These are phyloP conservation scores for Plantago coronopus DNA, from an alignment of 305 asterid genomes.

Conservation along the genomic window DNA sequence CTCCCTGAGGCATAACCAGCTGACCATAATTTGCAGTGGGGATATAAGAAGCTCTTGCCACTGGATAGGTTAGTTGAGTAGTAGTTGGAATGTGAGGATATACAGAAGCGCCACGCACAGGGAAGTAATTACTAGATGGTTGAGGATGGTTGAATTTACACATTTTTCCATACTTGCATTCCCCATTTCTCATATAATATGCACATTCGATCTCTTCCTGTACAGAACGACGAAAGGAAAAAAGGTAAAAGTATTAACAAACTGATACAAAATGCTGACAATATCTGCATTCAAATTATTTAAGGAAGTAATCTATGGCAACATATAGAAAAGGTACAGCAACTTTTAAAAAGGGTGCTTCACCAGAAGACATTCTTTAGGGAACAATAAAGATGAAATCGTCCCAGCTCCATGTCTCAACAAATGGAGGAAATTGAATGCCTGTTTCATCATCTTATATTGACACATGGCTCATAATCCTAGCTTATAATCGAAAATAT, in stretches of 20 bases:
- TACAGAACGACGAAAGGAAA: constrained; percentile 16
- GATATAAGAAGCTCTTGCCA: constrained; percentile 71
- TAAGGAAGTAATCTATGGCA: constrained; percentile 9
- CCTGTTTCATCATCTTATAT: too few species aligned
- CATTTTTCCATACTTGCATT: constrained; percentile 92
- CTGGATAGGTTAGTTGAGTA: constrained; percentile 72
- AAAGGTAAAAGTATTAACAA: constrained; percentile 23
- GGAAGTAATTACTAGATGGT: constrained; percentile 87
- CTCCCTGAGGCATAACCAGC: constrained; percentile 83
- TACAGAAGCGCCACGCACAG: constrained; percentile 82
- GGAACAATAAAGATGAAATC: not conserved
- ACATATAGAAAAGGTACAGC: constrained; percentile 15
- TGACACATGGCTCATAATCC: too few species aligned
- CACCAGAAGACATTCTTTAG: constrained; percentile 8
- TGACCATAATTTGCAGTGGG: constrained; percentile 82
- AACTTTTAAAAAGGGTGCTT: constrained; percentile 9
- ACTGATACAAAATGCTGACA: constrained; percentile 11
- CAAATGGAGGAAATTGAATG: too few species aligned
- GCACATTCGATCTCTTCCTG: constrained; percentile 88
- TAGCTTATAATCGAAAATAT: too few species aligned
- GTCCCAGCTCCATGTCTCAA: too few species aligned
- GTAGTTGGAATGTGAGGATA: constrained; percentile 81
- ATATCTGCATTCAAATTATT: not conserved
- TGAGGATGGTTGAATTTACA: constrained; percentile 97
- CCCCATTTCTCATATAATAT: constrained; percentile 87